Conservation (phyloP, 306 rosid genomes). For the Pyrus pyrifolia region DNA sequence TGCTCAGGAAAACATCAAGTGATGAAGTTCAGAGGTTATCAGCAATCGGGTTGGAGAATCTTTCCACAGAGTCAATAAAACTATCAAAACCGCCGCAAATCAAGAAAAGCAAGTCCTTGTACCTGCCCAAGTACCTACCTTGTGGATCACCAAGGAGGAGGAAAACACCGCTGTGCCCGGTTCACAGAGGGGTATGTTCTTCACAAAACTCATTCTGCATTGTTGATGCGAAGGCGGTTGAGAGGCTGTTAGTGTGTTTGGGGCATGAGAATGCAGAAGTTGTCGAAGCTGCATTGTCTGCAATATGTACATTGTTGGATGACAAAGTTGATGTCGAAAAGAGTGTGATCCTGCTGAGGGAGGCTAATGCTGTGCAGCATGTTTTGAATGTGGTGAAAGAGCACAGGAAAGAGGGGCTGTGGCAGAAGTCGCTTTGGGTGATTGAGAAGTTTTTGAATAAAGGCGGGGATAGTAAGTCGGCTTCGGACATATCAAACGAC, state of each 20-base stretch:
- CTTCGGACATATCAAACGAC: conserved; percentile 29
- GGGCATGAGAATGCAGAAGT: conserved; percentile 36
- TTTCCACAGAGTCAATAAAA: conserved; percentile 32
- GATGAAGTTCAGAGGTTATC: conserved; percentile 46
- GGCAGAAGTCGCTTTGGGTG: conserved; percentile 43
- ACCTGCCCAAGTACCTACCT: conserved; percentile 20
- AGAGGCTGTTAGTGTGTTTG: conserved; percentile 25
- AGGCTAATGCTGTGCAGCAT: conserved; percentile 18
- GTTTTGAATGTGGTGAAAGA: conserved; percentile 28
- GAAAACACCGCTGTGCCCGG: conserved; percentile 23
- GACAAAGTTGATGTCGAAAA: conserved; percentile 40
- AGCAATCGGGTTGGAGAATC: conserved; percentile 43
- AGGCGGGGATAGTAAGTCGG: conserved; percentile 25
- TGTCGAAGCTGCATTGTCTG: conserved; percentile 41
- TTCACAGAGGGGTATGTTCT: conserved; percentile 44
- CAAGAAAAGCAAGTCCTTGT: conserved; percentile 13
- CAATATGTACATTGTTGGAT: conserved; percentile 35
- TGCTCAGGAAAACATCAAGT: conserved; percentile 26
- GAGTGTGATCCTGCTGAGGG: conserved; percentile 28
- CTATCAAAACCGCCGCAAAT: conserved; percentile 29
- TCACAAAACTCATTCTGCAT: conserved; percentile 38
- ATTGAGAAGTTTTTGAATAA: conserved; percentile 35
- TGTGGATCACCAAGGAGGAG: conserved; percentile 22
- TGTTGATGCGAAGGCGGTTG: conserved; percentile 33
- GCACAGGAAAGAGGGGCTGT: conserved; percentile 29